Percentiles rank a stretch among this genome's conserved stretches.
phyloP scores from a whole-genome alignment of 208 protist genomes.

The Wallacemonas collosoma region DNA sequence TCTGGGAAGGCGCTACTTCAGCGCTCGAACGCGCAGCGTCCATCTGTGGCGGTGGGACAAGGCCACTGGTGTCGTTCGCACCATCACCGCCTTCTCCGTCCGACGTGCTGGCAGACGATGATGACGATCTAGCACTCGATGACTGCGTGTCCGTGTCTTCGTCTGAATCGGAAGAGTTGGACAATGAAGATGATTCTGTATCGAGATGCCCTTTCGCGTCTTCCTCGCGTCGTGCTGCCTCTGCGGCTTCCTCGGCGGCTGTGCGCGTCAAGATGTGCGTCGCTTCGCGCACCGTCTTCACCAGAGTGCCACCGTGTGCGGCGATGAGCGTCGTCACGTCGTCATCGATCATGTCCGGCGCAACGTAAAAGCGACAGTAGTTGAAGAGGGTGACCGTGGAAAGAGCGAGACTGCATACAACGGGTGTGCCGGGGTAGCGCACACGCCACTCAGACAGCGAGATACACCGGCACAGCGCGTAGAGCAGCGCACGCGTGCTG shows the following conservation, averaged over 20 bases:
- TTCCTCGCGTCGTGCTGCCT: neutral
- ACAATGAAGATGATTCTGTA: conserved; percentile 13
- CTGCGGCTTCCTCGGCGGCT: neutral
- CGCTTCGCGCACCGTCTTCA: conserved; percentile 35
- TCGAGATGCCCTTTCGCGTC: neutral
- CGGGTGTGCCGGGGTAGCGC: conserved; percentile 63
- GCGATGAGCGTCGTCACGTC: conserved; percentile 40
- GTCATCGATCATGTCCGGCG: conserved; percentile 17
- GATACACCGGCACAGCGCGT: conserved; percentile 63
- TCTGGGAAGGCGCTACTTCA: too few relatives aligned
- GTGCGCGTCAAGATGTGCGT: conserved; percentile 56
- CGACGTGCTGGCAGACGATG: too few relatives aligned
- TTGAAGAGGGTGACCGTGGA: conserved; percentile 46
- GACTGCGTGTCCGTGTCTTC: too few relatives aligned
- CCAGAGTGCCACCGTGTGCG: conserved; percentile 55
- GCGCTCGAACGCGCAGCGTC: too few relatives aligned
- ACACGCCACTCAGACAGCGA: conserved; percentile 65
- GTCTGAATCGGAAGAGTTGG: neutral
- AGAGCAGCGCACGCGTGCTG: conserved; percentile 33
- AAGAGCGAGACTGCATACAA: conserved; percentile 48
- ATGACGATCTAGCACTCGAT: too few relatives aligned
- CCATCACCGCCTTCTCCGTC: neutral
- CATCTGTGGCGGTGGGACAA: too few relatives aligned
- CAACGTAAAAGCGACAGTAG: conserved; percentile 62
- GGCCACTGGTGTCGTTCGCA: neutral